Evolutionary conservation across 305 asterid species (phyloP).

Genomic region (Coffea humblotiana): DNA sequence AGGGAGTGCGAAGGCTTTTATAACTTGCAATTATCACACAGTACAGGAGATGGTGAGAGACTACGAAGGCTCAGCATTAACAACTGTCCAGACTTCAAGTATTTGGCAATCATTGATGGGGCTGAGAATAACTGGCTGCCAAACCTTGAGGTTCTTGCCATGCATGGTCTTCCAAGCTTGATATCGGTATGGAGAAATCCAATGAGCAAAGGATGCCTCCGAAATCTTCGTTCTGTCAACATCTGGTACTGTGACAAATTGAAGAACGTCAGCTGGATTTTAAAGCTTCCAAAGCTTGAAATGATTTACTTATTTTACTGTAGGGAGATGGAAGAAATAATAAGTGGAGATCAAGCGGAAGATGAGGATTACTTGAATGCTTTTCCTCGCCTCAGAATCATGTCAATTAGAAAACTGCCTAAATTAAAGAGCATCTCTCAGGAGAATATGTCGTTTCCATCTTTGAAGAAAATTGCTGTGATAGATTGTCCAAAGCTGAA

Average conservation of each 20-base stretch:
- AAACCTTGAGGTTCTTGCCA: constrained; percentile 45
- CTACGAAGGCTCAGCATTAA: constrained; percentile 45
- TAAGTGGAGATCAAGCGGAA: constrained; percentile 25
- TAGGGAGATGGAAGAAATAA: constrained; percentile 38
- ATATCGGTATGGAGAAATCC: constrained; percentile 39
- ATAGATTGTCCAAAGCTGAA: constrained; percentile 44
- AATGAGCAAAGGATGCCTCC: constrained; percentile 30
- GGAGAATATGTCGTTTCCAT: constrained; percentile 34
- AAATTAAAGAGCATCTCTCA: constrained; percentile 34
- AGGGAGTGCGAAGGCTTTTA: constrained; percentile 46
- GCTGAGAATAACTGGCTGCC: constrained; percentile 42
- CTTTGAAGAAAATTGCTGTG: constrained; percentile 44
- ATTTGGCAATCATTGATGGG: constrained; percentile 33
- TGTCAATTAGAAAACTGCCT: constrained; percentile 45
- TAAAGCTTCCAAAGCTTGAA: constrained; percentile 46
- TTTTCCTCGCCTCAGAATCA: constrained; percentile 29
- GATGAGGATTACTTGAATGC: constrained; percentile 33
- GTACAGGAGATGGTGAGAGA: constrained; percentile 42
- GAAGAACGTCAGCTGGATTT: constrained; percentile 44
- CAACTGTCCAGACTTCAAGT: constrained; percentile 35
- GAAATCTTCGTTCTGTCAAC: constrained; percentile 39
- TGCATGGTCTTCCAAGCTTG: constrained; percentile 46
- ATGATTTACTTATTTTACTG: constrained; percentile 45
- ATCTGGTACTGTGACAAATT: constrained; percentile 43
- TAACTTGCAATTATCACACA: constrained; percentile 35